Percentiles rank a stretch among this genome's conserved stretches.
phyloP scores from a whole-genome alignment of 768 basidiomycete species.

The Lactarius pseudohatsudake region DNA sequence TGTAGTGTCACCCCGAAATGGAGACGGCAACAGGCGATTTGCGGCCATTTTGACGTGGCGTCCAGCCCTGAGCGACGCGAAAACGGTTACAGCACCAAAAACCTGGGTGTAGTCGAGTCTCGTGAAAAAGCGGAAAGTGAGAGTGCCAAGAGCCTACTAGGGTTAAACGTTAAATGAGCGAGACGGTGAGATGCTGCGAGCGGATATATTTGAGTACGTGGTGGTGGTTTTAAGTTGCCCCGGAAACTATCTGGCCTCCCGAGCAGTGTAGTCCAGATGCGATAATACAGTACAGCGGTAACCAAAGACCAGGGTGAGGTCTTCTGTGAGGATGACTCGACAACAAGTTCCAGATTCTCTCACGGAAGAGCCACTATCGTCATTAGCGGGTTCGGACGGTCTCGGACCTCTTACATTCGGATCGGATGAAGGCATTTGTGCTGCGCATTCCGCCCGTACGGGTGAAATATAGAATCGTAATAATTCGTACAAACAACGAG shows the following conservation, averaged over 20 bases:
- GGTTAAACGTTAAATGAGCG: too few species aligned
- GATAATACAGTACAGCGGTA: background rate
- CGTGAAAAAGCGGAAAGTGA: too few species aligned
- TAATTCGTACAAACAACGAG: background rate
- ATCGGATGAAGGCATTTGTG: too few species aligned
- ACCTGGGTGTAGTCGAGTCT: background rate
- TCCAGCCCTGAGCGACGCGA: too few species aligned
- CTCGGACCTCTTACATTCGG: too few species aligned
- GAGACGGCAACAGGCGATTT: too few species aligned
- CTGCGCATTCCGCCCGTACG: background rate
- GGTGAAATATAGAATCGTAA: background rate
- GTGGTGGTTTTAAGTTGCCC: background rate
- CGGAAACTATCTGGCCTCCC: background rate
- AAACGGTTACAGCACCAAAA: background rate
- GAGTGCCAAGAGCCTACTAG: too few species aligned
- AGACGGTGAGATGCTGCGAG: background rate
- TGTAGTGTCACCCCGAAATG: too few species aligned
- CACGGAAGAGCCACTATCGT: background rate
- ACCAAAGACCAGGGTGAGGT: background rate
- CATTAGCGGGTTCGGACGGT: too few species aligned
- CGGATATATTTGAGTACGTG: background rate
- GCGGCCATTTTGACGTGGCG: too few species aligned
- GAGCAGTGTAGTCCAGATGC: background rate
- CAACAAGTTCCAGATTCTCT: background rate
- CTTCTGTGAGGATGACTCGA: background rate